A percentile compares a stretch with the other conserved stretches of the same genome.
Evolutionary conservation across 176 grass and related monocot species (phyloP).

Genomic region (Musa itinerans): DNA sequence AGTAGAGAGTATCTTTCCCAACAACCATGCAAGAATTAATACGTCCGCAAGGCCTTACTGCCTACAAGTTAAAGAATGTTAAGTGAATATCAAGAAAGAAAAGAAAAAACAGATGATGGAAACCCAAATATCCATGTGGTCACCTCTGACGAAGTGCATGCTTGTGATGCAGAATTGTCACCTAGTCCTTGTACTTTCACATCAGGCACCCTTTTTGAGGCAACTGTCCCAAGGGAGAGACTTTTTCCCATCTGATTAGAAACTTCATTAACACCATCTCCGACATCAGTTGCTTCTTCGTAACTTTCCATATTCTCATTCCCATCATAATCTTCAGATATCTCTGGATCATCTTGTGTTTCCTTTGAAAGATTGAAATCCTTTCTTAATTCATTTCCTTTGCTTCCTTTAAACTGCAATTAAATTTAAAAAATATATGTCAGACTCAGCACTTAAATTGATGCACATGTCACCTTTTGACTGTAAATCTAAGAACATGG

Average conservation of each 20-base stretch:
- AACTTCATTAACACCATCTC: constrained; percentile 50
- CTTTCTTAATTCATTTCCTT: constrained; percentile 42
- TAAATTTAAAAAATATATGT: constrained; percentile 10
- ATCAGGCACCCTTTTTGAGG: constrained; percentile 44
- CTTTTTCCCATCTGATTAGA: constrained; percentile 68
- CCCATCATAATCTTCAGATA: constrained; percentile 42
- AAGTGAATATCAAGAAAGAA: not conserved
- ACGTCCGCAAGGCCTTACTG: constrained; percentile 73
- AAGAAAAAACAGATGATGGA: constrained; percentile 11
- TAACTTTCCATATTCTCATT: constrained; percentile 53
- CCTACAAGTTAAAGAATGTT: constrained; percentile 26
- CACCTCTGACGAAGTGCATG: constrained; percentile 43
- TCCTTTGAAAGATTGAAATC: constrained; percentile 9
- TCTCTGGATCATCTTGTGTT: constrained; percentile 34
- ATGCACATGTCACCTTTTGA: not conserved
- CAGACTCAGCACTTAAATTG: not conserved
- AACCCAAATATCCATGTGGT: constrained; percentile 14
- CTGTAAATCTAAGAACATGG: no score
- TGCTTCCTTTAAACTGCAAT: constrained; percentile 52
- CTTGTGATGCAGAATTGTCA: constrained; percentile 43
- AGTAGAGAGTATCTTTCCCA: constrained; percentile 79
- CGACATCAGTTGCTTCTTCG: constrained; percentile 33
- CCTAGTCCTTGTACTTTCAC: constrained; percentile 29
- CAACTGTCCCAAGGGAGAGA: constrained; percentile 41
- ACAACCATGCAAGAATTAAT: constrained; percentile 90